Percentiles rank a stretch among this genome's conserved stretches.
These are phyloP conservation scores for Zoysia japonica DNA, from an alignment of 176 grass and related monocot genomes.

Conservation along the genomic window DNA sequence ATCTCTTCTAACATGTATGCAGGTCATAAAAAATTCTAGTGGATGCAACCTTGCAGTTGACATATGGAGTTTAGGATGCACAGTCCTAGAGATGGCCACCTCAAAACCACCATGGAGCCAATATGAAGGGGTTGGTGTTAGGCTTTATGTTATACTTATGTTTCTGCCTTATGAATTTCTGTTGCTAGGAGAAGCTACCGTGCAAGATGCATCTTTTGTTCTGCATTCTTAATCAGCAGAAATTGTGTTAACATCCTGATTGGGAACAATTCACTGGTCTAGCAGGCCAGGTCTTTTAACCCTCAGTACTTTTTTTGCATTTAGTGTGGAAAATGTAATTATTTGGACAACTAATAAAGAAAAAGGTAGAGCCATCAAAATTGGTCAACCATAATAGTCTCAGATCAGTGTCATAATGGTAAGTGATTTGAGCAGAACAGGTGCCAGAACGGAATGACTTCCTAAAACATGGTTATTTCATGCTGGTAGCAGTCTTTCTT, in stretches of 20 bases:
- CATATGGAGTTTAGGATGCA: constrained; percentile 99
- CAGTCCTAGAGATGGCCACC: constrained; percentile 97
- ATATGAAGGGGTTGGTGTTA: constrained; percentile 92
- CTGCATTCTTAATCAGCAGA: constrained; percentile 15
- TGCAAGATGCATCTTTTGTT: constrained; percentile 32
- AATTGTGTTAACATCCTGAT: neutral
- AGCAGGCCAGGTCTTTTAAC: neutral
- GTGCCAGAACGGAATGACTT: neutral
- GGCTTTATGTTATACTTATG: constrained; percentile 44
- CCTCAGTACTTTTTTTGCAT: neutral
- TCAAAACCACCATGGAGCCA: constrained; percentile 99
- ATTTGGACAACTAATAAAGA: neutral
- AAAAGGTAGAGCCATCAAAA: neutral
- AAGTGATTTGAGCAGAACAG: neutral
- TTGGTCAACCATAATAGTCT: neutral
- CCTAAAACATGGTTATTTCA: neutral
- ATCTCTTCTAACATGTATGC: constrained; percentile 26
- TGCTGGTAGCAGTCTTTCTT: neutral
- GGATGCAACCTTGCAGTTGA: constrained; percentile 98
- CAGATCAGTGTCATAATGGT: neutral
- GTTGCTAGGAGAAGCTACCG: constrained; percentile 8
- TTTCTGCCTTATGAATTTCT: constrained; percentile 28
- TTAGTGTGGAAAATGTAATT: neutral
- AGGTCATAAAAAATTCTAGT: constrained; percentile 96
- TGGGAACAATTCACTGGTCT: neutral